phyloP scores from a whole-genome alignment of 75 land plant species.

The Selaginella tamariscina region DNA sequence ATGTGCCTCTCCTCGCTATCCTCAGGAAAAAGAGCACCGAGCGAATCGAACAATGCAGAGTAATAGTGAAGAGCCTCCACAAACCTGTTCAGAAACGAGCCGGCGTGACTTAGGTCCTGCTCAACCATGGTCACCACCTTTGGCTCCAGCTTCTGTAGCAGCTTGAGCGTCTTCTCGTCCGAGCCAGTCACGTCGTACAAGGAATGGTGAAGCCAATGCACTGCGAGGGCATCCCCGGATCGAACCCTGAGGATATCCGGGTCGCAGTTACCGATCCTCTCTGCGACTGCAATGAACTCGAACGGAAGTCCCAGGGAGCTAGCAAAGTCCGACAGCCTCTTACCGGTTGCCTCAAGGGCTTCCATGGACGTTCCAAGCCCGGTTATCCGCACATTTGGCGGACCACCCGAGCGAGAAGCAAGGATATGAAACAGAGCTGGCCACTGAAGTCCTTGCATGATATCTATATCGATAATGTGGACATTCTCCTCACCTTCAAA shows the following conservation, averaged over 20 bases:
- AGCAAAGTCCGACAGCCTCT: slow-evolving; percentile 76
- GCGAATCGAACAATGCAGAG: slow-evolving; percentile 88
- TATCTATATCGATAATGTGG: slow-evolving; percentile 89
- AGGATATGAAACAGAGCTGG: slow-evolving; percentile 90
- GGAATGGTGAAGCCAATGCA: slow-evolving; percentile 92
- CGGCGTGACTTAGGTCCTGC: slow-evolving; percentile 81
- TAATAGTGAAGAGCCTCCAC: slow-evolving; percentile 95
- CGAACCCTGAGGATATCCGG: slow-evolving; percentile 34
- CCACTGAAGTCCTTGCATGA: slow-evolving; percentile 98
- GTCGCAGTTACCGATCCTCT: slow-evolving; percentile 56
- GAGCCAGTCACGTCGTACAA: slow-evolving; percentile 90
- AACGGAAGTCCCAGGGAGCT: slow-evolving; percentile 62
- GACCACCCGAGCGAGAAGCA: slow-evolving; percentile 68
- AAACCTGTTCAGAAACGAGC: slow-evolving; percentile 65
- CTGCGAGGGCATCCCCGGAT: slow-evolving; percentile 67
- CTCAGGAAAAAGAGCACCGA: slow-evolving; percentile 72
- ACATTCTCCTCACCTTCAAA: slow-evolving; percentile 66
- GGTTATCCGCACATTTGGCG: slow-evolving; percentile 66
- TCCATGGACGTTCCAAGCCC: slow-evolving; percentile 70
- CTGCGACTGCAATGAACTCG: slow-evolving; percentile 66
- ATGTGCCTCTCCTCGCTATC: slow-evolving; percentile 73
- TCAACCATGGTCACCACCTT: slow-evolving; percentile 89
- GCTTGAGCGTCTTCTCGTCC: slow-evolving; percentile 52
- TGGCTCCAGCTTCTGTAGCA: slow-evolving; percentile 56
- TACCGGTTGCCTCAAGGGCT: slow-evolving; percentile 81